Evolutionary conservation across 495 filamentous ascomycete species (phyloP), one percentile per base, ranked within the genome.

Genomic region (Penicillium pancosmium): DNA sequence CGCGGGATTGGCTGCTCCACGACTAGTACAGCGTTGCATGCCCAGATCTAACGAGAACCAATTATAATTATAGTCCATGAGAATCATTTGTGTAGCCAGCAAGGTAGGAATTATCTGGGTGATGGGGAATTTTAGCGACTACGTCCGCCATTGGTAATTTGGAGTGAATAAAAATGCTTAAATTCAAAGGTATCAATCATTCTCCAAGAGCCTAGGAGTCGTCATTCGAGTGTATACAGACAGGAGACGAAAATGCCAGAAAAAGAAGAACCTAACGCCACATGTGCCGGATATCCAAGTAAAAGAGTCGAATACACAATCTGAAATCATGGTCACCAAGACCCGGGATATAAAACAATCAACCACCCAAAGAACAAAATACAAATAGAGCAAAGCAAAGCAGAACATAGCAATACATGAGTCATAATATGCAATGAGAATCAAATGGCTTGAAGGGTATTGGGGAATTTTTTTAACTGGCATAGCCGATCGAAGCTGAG

Each of bases 401-500:
- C 16, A 19, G 23, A 27, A 54, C 56, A 55, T 69, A 58, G 15
- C 54, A 19, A 36, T 60, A 60, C 65, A 62, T 65, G 33, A 63
- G 35, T 61, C 60, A 63, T 68, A 40, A 59, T n/a, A 48, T 48
- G 46, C 46, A 31, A 53, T 60, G 48, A 31, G 27, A 51, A 51
- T 55, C 25, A 44, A 36, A 52, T 51, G 25, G 48, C 36, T 41
- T 58, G 34, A 57, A 46, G 35, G 18, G 41, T 25, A 56, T 15
- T 31, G 27, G 5, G 27, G 16, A 18, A 44, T 15, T 18, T 38
- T 54, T 47, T 62, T 55, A 77, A 23, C 63, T 64, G 12, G 71
- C 73, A 61, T 75, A 77, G 12, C 74, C 74, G 21, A 70, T 72
- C 3, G 67, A 56, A 1, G 61, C 67, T 18, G 68, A 57, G 12